Conservation (phyloP, 2,329 filamentous ascomycete genomes). For the Sclerotinia trifoliorum region DNA sequence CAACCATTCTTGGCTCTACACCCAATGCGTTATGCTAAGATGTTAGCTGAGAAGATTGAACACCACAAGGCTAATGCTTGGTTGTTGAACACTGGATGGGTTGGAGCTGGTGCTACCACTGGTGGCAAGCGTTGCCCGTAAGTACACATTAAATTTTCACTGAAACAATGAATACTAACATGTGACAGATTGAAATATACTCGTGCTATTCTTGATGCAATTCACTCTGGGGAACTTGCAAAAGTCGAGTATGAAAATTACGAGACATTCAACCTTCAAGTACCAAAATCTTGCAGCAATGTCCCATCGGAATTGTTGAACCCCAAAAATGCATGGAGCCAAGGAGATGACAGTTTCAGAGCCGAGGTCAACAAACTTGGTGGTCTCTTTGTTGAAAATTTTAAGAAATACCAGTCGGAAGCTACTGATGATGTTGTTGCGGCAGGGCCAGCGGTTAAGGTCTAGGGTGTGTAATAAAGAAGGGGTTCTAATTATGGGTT, state of each 20-base stretch:
- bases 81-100: slow-evolving; percentile 98
- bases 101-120: slow-evolving; percentile 84
- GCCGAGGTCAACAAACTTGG: slow-evolving; percentile 88
- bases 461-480: slow-evolving; percentile 15
- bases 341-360: slow-evolving; percentile 76
- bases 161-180: slow-evolving; percentile 24
- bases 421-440: slow-evolving; percentile 77
- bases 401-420: slow-evolving; percentile 88
- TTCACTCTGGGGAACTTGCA: slow-evolving; percentile 94
- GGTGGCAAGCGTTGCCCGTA: slow-evolving; percentile 90
- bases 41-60: slow-evolving; percentile 98
- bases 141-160: slow-evolving; percentile 23
- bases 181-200: slow-evolving; percentile 78
- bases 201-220: slow-evolving; percentile 94
- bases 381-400: slow-evolving; percentile 91
- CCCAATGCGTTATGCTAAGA: slow-evolving; percentile 98
- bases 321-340: slow-evolving; percentile 89
- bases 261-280: slow-evolving; percentile 92
- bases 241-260: slow-evolving; percentile 93
- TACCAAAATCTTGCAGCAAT: slow-evolving; percentile 87
- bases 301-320: slow-evolving; percentile 93
- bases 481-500: not conserved
- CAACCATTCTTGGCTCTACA: slow-evolving; percentile 98
- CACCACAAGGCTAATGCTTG: slow-evolving; percentile 94
- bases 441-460: slow-evolving; percentile 51